Evolutionary conservation across 2,329 filamentous ascomycete genomes (phyloP), one percentile per base, ranked within the genome.

Genomic region (Aspergillus proliferans): DNA sequence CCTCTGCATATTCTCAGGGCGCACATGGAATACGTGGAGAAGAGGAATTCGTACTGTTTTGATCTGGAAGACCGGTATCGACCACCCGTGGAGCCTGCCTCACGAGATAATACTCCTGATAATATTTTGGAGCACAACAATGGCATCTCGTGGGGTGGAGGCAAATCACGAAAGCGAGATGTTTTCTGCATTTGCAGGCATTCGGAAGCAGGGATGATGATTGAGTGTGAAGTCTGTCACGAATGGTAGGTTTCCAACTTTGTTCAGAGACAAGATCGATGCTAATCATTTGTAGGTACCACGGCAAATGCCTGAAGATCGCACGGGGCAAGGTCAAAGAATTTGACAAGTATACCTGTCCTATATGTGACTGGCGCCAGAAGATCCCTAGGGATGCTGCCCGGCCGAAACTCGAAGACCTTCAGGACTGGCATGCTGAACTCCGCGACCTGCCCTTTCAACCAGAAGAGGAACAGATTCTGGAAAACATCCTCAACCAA

Each of bases 141-240:
- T 15, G 57, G 55, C 12, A 67, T 58, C 39, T 58, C 64, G 50
- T 71, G 69, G 66, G 62, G 62, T 42, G 62, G 64, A 34, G 67
- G 59, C 76, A 85, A 59, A 79, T 86, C 60, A 48, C 67, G 64
- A 48, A 76, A 80, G 76, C 64, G 83, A 73, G 91, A 97, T 65
- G 92, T 97, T 0, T 98, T 97, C 68, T 98, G 93, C 69, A 95
- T 98, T 58, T 98, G 93, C 71, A 84, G 93, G 51, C 88, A 85
- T 54, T 82, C 89, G 6, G 93, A 98, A 70, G 90, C 92, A 34
- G 93, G 93, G 46, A 94, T 97, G 86, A 98, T 98, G 93, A 97
- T 98, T 60, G 93, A 98, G 71, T 98, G 93, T 67, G 93, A 97
- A 67, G 78, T 96, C 36, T 98, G 93, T 70, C 92, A 96, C 63